Percentiles rank a stretch among this genome's conserved stretches.
Evolutionary conservation across 2,329 filamentous ascomycete species (phyloP).

Genomic region (Pyricularia sp.): DNA sequence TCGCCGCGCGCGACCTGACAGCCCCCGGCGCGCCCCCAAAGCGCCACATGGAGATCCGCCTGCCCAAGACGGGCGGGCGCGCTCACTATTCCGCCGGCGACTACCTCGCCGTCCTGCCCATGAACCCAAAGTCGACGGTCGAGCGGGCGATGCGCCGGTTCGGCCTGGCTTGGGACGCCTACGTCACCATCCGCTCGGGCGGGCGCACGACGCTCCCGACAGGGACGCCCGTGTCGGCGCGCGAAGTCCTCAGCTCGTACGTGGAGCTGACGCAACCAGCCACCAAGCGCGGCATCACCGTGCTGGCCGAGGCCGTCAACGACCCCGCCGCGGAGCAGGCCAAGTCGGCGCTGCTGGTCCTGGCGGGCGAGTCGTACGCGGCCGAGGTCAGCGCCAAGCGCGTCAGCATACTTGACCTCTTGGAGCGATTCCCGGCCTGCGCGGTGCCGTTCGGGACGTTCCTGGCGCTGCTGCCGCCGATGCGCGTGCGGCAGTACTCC

Average conservation of each 20-base stretch:
- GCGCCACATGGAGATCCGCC: slow-evolving; percentile 51
- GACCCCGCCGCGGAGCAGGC: slow-evolving; percentile 9
- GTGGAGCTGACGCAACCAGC: slow-evolving; percentile 62
- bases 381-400: slow-evolving; percentile 40
- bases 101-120: slow-evolving; percentile 60
- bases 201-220: slow-evolving; percentile 41
- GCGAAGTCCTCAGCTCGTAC: slow-evolving; percentile 53
- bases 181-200: slow-evolving; percentile 43
- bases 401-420: slow-evolving; percentile 53
- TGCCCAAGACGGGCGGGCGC: slow-evolving; percentile 38
- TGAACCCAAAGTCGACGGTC: slow-evolving; percentile 52
- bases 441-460: slow-evolving; percentile 52
- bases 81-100: slow-evolving; percentile 60
- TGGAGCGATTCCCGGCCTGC: slow-evolving; percentile 49
- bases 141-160: slow-evolving; percentile 53
- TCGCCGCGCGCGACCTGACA: slow-evolving; percentile 37
- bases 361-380: slow-evolving; percentile 34
- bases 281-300: slow-evolving; percentile 43
- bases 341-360: slow-evolving; percentile 27
- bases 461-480: slow-evolving; percentile 59
- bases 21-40: slow-evolving; percentile 25
- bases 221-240: slow-evolving; percentile 42
- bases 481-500: slow-evolving; percentile 67
- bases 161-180: slow-evolving; percentile 54
- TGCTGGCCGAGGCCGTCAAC: slow-evolving; percentile 15